These are phyloP conservation scores for Dalbergia oliveri DNA, from an alignment of 306 rosid genomes.

Conservation along the genomic window DNA sequence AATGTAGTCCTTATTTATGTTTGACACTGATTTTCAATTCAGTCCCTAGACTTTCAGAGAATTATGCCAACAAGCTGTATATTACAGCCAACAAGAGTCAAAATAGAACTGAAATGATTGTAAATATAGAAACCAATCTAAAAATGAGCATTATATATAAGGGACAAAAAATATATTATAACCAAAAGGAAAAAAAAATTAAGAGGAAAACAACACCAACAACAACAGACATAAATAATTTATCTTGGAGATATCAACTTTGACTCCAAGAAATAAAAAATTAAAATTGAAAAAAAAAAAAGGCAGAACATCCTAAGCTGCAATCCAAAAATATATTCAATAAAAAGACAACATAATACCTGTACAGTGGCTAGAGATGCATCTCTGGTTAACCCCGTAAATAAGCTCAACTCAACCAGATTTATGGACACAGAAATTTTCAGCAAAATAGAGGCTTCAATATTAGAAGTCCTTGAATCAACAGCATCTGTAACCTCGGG, in stretches of 20 bases:
- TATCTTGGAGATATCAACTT: constrained; percentile 16
- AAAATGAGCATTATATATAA: no score
- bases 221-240: not conserved
- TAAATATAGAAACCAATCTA: not conserved
- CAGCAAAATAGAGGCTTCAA: constrained; percentile 60
- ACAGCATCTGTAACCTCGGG: constrained; percentile 51
- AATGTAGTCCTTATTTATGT: not conserved
- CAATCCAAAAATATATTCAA: not conserved
- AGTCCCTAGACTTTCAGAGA: not conserved
- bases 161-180: not conserved
- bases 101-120: no score
- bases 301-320: not conserved
- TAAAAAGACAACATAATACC: constrained; percentile 53
- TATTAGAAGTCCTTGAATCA: constrained; percentile 55
- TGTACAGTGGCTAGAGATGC: constrained; percentile 91
- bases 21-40: no score
- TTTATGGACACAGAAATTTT: constrained; percentile 71
- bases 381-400: constrained; percentile 74
- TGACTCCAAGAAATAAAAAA: not conserved
- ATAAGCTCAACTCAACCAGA: constrained; percentile 83
- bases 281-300: not conserved
- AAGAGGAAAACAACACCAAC: not conserved
- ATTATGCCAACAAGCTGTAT: not conserved
- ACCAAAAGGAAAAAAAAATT: not conserved
- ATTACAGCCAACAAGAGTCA: not conserved